phyloP scores from a whole-genome alignment of 345 rosid genomes.

The Arabis alpina region DNA sequence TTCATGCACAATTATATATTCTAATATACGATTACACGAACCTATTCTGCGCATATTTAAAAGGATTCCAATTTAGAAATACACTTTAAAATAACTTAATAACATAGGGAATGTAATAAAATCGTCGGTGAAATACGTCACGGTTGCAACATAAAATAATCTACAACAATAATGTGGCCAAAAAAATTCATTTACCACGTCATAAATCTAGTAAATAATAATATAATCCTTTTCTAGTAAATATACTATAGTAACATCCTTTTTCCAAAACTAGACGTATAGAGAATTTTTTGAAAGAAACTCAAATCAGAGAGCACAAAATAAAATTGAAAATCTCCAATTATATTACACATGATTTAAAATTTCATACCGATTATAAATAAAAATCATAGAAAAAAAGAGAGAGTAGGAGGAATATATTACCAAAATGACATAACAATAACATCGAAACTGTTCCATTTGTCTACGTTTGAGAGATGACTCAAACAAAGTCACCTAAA shows the following conservation, averaged over 20 bases:
- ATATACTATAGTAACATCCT: too few relatives aligned
- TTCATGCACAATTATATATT: slow-evolving; percentile 39
- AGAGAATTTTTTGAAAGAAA: neutral
- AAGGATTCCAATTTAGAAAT: neutral
- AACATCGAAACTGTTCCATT: slow-evolving; percentile 28
- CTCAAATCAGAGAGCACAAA: slow-evolving; percentile 3
- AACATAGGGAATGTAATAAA: slow-evolving; percentile 16
- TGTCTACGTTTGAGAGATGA: slow-evolving; percentile 29
- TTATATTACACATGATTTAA: slow-evolving; percentile 31
- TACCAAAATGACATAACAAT: slow-evolving; percentile 35
- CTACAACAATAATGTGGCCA: neutral
- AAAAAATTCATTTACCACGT: slow-evolving; percentile 6
- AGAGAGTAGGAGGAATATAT: slow-evolving; percentile 19
- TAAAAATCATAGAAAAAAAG: neutral
- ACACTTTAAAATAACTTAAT: slow-evolving; percentile 4
- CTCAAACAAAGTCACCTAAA: slow-evolving; percentile 8
- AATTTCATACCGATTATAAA: slow-evolving; percentile 4
- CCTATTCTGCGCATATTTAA: slow-evolving; percentile 14
- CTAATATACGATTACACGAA: slow-evolving; percentile 18
- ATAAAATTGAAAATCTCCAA: slow-evolving; percentile 8
- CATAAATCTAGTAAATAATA: neutral
- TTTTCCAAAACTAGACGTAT: too few relatives aligned
- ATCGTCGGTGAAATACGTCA: slow-evolving; percentile 36
- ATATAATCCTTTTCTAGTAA: neutral
- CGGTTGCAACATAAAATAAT: neutral